Evolutionary conservation across 352 stramenopile species (phyloP).

Genomic region (Peronospora belbahrii): DNA sequence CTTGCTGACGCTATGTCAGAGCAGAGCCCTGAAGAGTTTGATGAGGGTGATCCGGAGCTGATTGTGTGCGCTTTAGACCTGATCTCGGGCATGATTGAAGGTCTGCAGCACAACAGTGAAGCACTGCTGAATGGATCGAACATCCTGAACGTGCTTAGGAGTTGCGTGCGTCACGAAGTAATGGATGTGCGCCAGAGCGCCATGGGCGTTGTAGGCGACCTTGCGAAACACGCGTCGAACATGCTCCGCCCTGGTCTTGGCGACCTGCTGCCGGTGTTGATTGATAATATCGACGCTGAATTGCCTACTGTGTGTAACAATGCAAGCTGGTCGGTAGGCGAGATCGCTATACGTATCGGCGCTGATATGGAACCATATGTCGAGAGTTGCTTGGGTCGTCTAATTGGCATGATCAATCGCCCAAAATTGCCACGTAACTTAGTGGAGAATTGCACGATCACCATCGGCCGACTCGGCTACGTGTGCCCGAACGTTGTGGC

Average conservation of each 20-base stretch:
- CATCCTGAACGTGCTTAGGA: conserved; percentile 83
- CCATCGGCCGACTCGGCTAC: conserved; percentile 81
- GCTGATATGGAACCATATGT: conserved; percentile 84
- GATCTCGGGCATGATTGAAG: conserved; percentile 86
- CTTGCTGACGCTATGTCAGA: conserved; percentile 74
- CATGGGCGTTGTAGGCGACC: conserved; percentile 84
- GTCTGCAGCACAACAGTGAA: conserved; percentile 67
- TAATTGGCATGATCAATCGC: conserved; percentile 85
- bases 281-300: conserved; percentile 85
- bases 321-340: conserved; percentile 86
- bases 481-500: conserved; percentile 79
- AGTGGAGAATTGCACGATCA: conserved; percentile 88
- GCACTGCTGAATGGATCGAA: conserved; percentile 74
- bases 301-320: conserved; percentile 89
- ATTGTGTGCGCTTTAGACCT: conserved; percentile 86
- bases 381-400: conserved; percentile 47
- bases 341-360: conserved; percentile 82
- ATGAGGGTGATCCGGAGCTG: conserved; percentile 86
- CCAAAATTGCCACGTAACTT: conserved; percentile 82
- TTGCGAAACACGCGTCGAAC: conserved; percentile 77
- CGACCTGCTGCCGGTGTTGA: conserved; percentile 75
- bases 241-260: conserved; percentile 65
- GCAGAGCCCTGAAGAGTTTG: conserved; percentile 66
- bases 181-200: conserved; percentile 85
- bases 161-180: conserved; percentile 80